A percentile compares a stretch with the other conserved stretches of the same genome.
Evolutionary conservation across 2,329 filamentous ascomycete species (phyloP).

Genomic region (Emergomyces africanus): DNA sequence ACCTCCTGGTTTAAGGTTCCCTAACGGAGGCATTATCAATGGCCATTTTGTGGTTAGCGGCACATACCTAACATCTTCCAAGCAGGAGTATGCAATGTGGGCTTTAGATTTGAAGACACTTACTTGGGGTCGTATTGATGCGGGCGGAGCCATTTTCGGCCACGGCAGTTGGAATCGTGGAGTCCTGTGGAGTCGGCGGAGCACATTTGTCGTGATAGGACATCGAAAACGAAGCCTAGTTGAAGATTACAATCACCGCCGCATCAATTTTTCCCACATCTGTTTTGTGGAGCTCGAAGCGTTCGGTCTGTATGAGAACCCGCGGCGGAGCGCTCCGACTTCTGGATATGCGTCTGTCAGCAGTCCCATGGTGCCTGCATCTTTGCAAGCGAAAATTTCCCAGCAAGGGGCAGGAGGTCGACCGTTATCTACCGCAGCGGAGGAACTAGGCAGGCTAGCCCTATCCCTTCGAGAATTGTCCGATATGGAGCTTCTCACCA

Average conservation of each 20-base stretch:
- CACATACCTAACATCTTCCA: conserved; percentile 93
- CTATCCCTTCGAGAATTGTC: conserved; percentile 70
- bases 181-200: conserved; percentile 82
- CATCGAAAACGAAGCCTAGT: conserved; percentile 88
- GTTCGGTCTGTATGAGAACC: conserved; percentile 95
- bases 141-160: conserved; percentile 84
- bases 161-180: conserved; percentile 97
- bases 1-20: conserved; percentile 85
- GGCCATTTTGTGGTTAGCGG: conserved; percentile 96
- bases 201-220: conserved; percentile 89
- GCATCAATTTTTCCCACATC: conserved; percentile 94
- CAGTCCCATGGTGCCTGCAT: conserved; percentile 48
- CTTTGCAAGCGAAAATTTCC: conserved; percentile 37
- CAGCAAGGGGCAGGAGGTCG: conserved; percentile 59
- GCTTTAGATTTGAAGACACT: conserved; percentile 77
- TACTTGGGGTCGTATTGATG: conserved; percentile 92
- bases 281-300: conserved; percentile 96
- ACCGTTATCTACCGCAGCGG: conserved; percentile 60
- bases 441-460: conserved; percentile 73
- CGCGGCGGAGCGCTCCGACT: conserved; percentile 61
- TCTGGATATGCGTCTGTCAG: conserved; percentile 80
- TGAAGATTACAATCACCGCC: conserved; percentile 94
- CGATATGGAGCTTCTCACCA: conserved; percentile 93
- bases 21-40: conserved; percentile 90
- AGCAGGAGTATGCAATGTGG: conserved; percentile 97